These are phyloP conservation scores for Camelina neglecta DNA, from an alignment of 345 rosid genomes.

Conservation along the genomic window DNA sequence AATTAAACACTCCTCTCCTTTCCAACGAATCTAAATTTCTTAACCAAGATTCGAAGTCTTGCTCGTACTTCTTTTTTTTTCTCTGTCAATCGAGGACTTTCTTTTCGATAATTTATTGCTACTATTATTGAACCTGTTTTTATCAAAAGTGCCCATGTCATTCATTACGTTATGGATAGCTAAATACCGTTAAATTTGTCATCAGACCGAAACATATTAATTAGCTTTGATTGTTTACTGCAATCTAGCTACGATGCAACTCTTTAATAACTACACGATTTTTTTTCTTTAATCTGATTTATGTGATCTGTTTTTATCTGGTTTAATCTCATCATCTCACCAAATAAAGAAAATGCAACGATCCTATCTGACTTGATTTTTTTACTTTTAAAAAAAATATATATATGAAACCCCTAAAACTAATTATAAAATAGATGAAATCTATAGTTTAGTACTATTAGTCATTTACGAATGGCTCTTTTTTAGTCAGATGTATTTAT, in stretches of 20 bases:
- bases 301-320: not conserved
- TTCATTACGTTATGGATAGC: slow-evolving; percentile 24
- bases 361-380: slow-evolving; percentile 3
- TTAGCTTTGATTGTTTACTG: not conserved
- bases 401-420: not conserved
- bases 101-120: not conserved
- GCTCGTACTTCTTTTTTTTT: slow-evolving; percentile 16
- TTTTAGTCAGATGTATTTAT: slow-evolving; percentile 8
- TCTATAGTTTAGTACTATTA: slow-evolving; percentile 9
- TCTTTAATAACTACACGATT: not conserved
- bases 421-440: slow-evolving; percentile 8
- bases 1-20: slow-evolving; percentile 30
- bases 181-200: slow-evolving; percentile 19
- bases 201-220: not conserved
- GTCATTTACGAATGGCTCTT: not conserved
- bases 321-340: not conserved
- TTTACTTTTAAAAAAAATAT: too few species aligned
- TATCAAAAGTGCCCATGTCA: slow-evolving; percentile 27
- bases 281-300: not conserved
- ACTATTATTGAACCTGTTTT: slow-evolving; percentile 23
- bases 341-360: not conserved
- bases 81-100: slow-evolving; percentile 12
- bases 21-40: slow-evolving; percentile 38
- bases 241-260: not conserved
- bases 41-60: slow-evolving; percentile 45